Conservation (phyloP, 495 filamentous ascomycete species). For the Penicillium robsamsonii region DNA sequence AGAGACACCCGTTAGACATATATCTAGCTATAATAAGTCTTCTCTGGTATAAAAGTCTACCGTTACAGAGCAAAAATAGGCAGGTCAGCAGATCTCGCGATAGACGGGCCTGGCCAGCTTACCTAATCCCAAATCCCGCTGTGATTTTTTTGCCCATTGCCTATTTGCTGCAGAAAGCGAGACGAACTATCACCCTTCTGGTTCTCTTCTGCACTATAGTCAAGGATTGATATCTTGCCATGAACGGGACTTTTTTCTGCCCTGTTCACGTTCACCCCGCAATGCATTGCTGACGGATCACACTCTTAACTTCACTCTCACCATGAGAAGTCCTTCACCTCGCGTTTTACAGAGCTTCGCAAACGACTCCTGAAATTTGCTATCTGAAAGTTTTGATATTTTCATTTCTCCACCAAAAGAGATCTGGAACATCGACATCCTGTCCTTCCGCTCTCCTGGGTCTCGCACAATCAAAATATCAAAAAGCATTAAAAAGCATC, state of each 20-base stretch:
- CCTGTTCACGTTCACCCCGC: neutral
- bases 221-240: neutral
- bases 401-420: neutral
- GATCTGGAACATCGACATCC: neutral
- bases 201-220: conserved; percentile 1
- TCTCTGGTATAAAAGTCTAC: too few relatives aligned
- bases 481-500: neutral
- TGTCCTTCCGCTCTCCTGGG: neutral
- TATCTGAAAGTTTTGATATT: neutral
- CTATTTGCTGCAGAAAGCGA: neutral
- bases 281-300: conserved; percentile 9
- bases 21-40: too few relatives aligned
- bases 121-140: neutral
- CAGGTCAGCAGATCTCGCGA: conserved; percentile 5
- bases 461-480: neutral
- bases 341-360: neutral
- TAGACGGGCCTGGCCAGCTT: conserved; percentile 3
- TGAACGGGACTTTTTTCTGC: conserved; percentile 6
- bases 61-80: neutral
- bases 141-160: conserved; percentile 5
- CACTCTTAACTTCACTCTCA: conserved; percentile 5
- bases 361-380: neutral
- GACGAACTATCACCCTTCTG: conserved; percentile 5
- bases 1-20: too few relatives aligned
- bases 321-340: conserved; percentile 10